These are phyloP conservation scores for Phytophthora fragariae DNA, from an alignment of 352 stramenopile species.

Conservation along the genomic window DNA sequence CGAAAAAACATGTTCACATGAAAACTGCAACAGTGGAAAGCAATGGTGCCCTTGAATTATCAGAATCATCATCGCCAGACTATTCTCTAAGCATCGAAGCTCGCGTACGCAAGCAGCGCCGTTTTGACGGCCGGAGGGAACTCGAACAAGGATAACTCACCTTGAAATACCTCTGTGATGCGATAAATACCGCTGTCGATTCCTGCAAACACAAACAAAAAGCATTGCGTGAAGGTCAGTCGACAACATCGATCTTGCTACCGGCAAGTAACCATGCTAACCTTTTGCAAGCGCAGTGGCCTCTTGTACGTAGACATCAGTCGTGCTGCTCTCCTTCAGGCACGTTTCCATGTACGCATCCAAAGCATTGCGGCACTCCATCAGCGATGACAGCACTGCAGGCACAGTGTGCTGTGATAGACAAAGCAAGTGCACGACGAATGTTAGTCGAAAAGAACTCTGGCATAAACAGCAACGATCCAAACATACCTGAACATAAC, in stretches of 20 bases:
- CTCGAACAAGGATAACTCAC: slow-evolving; percentile 62
- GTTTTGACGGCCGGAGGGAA: slow-evolving; percentile 61
- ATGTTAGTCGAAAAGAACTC: too few relatives aligned
- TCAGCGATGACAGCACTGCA: slow-evolving; percentile 69
- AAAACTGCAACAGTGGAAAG: slow-evolving; percentile 21
- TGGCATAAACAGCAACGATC: background rate
- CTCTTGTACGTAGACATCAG: slow-evolving; percentile 70
- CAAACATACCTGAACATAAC: slow-evolving; percentile 71
- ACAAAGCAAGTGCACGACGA: background rate
- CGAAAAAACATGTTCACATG: background rate
- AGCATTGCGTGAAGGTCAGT: slow-evolving; percentile 12
- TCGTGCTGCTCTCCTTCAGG: slow-evolving; percentile 64
- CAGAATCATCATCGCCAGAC: slow-evolving; percentile 18
- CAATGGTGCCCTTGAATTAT: slow-evolving; percentile 29
- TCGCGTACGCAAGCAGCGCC: slow-evolving; percentile 54
- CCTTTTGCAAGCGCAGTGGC: slow-evolving; percentile 66
- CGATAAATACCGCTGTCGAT: slow-evolving; percentile 84
- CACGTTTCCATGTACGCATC: slow-evolving; percentile 77
- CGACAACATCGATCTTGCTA: background rate
- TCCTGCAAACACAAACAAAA: slow-evolving; percentile 37
- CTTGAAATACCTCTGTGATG: slow-evolving; percentile 75
- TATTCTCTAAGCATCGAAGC: slow-evolving; percentile 53
- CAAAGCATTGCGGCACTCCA: slow-evolving; percentile 71
- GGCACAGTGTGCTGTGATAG: slow-evolving; percentile 65
- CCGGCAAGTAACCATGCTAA: slow-evolving; percentile 24